A percentile compares a stretch with the other conserved stretches of the same genome.
Conservation (phyloP, 2,329 filamentous ascomycete species). For the Dactylellina leptospora region DNA sequence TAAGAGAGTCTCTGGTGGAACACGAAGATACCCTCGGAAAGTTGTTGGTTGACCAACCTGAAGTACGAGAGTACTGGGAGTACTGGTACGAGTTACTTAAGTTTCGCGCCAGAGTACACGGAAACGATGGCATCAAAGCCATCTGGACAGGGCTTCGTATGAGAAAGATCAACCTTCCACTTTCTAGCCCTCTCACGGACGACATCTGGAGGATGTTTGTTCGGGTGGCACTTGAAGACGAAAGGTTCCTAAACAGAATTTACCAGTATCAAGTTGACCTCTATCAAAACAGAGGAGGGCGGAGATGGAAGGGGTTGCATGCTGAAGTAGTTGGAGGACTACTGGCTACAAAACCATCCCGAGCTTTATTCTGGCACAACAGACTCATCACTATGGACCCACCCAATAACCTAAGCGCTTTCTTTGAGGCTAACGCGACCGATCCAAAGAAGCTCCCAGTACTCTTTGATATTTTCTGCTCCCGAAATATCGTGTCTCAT, state of each 20-base stretch:
- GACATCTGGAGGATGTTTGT: constrained; percentile 55
- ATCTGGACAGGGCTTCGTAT: constrained; percentile 55
- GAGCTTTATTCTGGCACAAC: constrained; percentile 53
- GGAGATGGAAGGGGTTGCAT: constrained; percentile 53
- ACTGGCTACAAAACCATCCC: constrained; percentile 40
- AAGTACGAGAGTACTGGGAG: constrained; percentile 33
- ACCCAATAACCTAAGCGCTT: constrained; percentile 31
- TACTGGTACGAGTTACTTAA: constrained; percentile 55
- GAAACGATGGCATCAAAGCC: constrained; percentile 54
- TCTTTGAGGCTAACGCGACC: constrained; percentile 43
- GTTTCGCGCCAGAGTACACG: constrained; percentile 54
- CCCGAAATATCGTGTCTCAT: constrained; percentile 21
- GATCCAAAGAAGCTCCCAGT: constrained; percentile 18
- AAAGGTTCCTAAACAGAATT: constrained; percentile 53
- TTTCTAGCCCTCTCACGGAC: constrained; percentile 50
- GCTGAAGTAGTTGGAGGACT: constrained; percentile 52
- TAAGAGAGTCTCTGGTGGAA: constrained; percentile 51
- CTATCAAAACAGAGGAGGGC: constrained; percentile 25
- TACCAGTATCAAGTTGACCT: constrained; percentile 52
- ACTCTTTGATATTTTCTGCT: constrained; percentile 29
- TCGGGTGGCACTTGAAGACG: constrained; percentile 51
- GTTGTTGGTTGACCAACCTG: constrained; percentile 54
- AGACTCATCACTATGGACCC: constrained; percentile 52
- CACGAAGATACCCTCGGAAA: constrained; percentile 41
- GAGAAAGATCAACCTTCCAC: constrained; percentile 54